A percentile compares a stretch with the other conserved stretches of the same genome.
phyloP scores from a whole-genome alignment of 1,139 yeast genomes.

The Yamadazyma oceani region DNA sequence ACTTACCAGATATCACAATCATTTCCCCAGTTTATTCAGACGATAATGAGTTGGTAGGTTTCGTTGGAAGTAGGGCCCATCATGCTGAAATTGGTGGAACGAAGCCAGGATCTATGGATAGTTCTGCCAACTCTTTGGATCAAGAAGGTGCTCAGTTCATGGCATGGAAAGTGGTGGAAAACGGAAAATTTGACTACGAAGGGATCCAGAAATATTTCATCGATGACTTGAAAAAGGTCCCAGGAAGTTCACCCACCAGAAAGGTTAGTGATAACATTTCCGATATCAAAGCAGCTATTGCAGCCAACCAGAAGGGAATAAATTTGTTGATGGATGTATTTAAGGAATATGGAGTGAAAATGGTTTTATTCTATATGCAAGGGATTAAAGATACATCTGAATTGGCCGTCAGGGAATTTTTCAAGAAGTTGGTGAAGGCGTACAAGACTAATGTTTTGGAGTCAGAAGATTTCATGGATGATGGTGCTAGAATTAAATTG shows the following conservation, averaged over 20 bases:
- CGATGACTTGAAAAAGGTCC: constrained; percentile 52
- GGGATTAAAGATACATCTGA: constrained; percentile 65
- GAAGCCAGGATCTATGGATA: constrained; percentile 67
- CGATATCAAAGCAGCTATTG: constrained; percentile 65
- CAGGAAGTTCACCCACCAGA: constrained; percentile 63
- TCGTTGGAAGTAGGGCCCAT: constrained; percentile 66
- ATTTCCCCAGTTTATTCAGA: constrained; percentile 22
- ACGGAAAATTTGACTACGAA: constrained; percentile 55
- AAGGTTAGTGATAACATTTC: constrained; percentile 59
- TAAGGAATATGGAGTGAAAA: constrained; percentile 48
- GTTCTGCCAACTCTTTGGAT: constrained; percentile 57
- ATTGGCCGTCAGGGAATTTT: constrained; percentile 48
- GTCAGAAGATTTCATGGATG: constrained; percentile 61
- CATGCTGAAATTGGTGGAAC: constrained; percentile 71
- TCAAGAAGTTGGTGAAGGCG: constrained; percentile 33
- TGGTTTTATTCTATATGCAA: constrained; percentile 58
- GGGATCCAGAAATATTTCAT: constrained; percentile 47
- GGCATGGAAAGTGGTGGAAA: constrained; percentile 54
- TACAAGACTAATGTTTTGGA: constrained; percentile 32
- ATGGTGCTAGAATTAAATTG: constrained; percentile 54
- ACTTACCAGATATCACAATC: constrained; percentile 23
- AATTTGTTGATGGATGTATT: constrained; percentile 48
- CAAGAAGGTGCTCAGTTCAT: constrained; percentile 65
- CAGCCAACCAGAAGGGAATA: constrained; percentile 67
- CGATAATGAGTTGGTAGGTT: constrained; percentile 54